A percentile compares a stretch with the other conserved stretches of the same genome.
These are phyloP conservation scores for Nepenthes alata DNA, from an alignment of 179 eudicot species.

Conservation along the genomic window DNA sequence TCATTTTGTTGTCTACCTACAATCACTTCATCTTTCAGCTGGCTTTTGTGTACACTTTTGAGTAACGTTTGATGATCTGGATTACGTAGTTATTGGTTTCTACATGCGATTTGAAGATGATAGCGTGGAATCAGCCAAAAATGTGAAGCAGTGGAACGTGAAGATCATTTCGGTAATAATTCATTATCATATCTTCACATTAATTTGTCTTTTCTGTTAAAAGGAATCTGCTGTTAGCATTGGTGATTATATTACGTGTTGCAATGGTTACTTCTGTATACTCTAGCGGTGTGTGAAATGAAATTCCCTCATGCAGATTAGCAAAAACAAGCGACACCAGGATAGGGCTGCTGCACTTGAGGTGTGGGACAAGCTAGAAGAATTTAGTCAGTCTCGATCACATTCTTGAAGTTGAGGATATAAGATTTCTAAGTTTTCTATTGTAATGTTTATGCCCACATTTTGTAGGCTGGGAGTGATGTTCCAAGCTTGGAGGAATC, in stretches of 20 bases:
- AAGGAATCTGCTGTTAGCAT: no score
- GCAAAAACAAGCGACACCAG: slow-evolving; percentile 92
- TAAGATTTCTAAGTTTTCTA: no score
- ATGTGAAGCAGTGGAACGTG: slow-evolving; percentile 93
- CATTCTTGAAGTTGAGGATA: slow-evolving; percentile 29
- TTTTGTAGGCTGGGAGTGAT: no score
- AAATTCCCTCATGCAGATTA: slow-evolving; percentile 43
- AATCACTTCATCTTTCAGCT: background rate
- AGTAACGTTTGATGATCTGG: background rate
- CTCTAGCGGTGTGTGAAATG: slow-evolving; percentile 5
- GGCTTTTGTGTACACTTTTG: background rate
- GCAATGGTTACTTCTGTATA: background rate
- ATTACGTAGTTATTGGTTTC: slow-evolving; percentile 71
- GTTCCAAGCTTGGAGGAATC: no score
- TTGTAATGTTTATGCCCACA: no score
- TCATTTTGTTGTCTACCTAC: background rate
- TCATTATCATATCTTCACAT: background rate
- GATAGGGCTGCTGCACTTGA: slow-evolving; percentile 99
- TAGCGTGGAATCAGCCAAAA: slow-evolving; percentile 86
- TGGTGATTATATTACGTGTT: no score
- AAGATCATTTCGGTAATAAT: slow-evolving; percentile 81
- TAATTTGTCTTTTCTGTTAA: background rate
- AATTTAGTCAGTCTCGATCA: slow-evolving; percentile 69
- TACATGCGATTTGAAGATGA: slow-evolving; percentile 95
- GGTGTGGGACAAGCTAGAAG: slow-evolving; percentile 88